Evolutionary conservation across 352 stramenopile genomes (phyloP).

Genomic region (Phytopythium oedochilum): DNA sequence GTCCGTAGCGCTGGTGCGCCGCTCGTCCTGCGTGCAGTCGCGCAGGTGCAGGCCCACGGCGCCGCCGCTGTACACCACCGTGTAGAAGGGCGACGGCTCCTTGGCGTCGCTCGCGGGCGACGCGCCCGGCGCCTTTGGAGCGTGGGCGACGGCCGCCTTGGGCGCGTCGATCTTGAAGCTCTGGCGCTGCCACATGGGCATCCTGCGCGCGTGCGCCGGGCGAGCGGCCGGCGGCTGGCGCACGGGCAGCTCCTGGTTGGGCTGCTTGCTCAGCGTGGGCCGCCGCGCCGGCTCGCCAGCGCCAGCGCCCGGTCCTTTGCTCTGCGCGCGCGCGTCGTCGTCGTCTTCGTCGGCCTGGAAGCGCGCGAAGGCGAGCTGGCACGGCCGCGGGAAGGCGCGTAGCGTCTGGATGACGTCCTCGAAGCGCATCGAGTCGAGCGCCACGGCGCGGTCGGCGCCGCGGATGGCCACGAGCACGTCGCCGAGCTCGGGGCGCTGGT

Average conservation of each 20-base stretch:
- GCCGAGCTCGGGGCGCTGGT: conserved; percentile 44
- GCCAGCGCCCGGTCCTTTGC: neutral
- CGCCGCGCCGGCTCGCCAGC: neutral
- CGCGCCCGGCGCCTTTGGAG: too few species aligned
- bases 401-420: conserved; percentile 58
- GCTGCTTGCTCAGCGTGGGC: conserved; percentile 6
- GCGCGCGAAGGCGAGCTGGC: conserved; percentile 55
- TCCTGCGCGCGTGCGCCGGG: neutral
- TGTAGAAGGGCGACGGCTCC: conserved; percentile 51
- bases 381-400: conserved; percentile 43
- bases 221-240: conserved; percentile 18
- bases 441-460: conserved; percentile 11
- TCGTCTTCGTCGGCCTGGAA: conserved; percentile 26
- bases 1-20: conserved; percentile 32
- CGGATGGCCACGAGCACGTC: conserved; percentile 61
- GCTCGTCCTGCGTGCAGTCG: conserved; percentile 41
- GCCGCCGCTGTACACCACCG: conserved; percentile 54
- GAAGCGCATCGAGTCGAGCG: conserved; percentile 60
- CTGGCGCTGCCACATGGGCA: conserved; percentile 7
- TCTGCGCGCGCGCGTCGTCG: conserved; percentile 12
- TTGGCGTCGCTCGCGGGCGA: conserved; percentile 25
- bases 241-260: conserved; percentile 27
- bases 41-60: conserved; percentile 38
- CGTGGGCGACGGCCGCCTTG: conserved; percentile 1
- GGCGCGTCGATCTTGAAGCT: conserved; percentile 12